A percentile compares a stretch with the other conserved stretches of the same genome.
These are phyloP conservation scores for Heterobasidion irregulare DNA, from an alignment of 1,284 basidiomycete species.

Conservation along the genomic window DNA sequence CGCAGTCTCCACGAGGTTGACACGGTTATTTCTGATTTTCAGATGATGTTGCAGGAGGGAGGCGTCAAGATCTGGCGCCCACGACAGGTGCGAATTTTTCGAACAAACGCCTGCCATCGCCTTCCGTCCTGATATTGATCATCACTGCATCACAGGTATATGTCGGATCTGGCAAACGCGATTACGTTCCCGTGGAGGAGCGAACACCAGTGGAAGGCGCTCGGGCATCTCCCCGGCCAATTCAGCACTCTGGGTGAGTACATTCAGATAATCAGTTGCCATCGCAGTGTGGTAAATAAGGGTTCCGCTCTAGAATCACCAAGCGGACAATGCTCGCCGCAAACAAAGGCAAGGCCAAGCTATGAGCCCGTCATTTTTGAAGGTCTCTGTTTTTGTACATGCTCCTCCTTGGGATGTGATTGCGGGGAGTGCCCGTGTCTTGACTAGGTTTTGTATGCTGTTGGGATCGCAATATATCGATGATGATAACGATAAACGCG, in stretches of 20 bases:
- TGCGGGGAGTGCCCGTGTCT: too few species aligned
- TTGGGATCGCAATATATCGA: not conserved
- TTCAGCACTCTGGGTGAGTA: constrained; percentile 71
- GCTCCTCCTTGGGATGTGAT: too few species aligned
- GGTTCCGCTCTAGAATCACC: constrained; percentile 45
- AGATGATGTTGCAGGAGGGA: constrained; percentile 84
- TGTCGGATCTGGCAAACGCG: constrained; percentile 62
- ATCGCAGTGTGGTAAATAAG: constrained; percentile 3
- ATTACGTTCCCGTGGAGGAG: constrained; percentile 60
- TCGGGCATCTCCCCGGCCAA: constrained; percentile 53
- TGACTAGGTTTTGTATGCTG: not conserved
- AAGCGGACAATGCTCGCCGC: constrained; percentile 68
- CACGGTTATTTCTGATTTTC: constrained; percentile 9
- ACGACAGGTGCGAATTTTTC: constrained; percentile 47
- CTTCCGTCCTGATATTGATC: constrained; percentile 2
- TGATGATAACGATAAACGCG: not conserved
- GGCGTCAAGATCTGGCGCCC: constrained; percentile 91
- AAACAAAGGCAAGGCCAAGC: constrained; percentile 58
- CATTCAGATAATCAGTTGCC: constrained; percentile 2
- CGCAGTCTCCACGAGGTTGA: too few species aligned
- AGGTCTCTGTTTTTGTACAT: too few species aligned
- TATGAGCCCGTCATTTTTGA: constrained; percentile 20
- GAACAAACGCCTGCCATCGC: not conserved
- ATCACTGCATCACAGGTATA: constrained; percentile 45
- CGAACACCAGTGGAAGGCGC: constrained; percentile 45